Percentiles rank a stretch among this genome's conserved stretches.
phyloP scores from a whole-genome alignment of 371 early-diverging fungal species.

The Encephalitozoon hellem region DNA sequence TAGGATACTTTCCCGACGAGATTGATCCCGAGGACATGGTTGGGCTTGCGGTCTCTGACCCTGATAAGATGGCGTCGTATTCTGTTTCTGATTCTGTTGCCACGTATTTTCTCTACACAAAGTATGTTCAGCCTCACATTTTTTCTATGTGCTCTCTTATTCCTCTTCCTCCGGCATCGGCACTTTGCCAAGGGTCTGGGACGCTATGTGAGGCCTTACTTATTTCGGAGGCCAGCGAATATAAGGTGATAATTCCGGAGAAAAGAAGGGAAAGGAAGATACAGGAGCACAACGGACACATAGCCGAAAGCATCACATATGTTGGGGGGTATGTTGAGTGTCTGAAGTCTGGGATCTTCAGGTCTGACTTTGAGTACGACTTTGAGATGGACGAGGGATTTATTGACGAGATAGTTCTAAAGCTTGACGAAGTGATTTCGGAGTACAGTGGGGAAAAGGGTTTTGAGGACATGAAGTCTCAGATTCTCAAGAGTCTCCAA shows the following conservation, averaged over 20 bases:
- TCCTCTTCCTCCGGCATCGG: slow-evolving; percentile 87
- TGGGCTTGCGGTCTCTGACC: slow-evolving; percentile 76
- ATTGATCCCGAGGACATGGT: slow-evolving; percentile 97
- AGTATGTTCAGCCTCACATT: slow-evolving; percentile 96
- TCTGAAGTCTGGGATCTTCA: slow-evolving; percentile 88
- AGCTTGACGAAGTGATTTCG: slow-evolving; percentile 66
- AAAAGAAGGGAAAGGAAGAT: slow-evolving; percentile 75
- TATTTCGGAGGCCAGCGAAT: slow-evolving; percentile 83
- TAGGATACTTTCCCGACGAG: slow-evolving; percentile 95
- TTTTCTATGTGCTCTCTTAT: slow-evolving; percentile 97
- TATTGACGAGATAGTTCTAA: slow-evolving; percentile 67
- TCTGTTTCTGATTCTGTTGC: slow-evolving; percentile 99
- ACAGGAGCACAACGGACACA: slow-evolving; percentile 75
- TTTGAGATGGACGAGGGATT: slow-evolving; percentile 71
- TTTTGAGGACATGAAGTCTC: slow-evolving; percentile 26
- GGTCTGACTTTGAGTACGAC: slow-evolving; percentile 81
- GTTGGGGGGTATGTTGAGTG: slow-evolving; percentile 98
- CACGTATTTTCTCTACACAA: slow-evolving; percentile 95
- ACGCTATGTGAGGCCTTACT: slow-evolving; percentile 91
- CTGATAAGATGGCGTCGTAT: slow-evolving; percentile 89
- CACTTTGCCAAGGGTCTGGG: slow-evolving; percentile 87
- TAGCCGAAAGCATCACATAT: slow-evolving; percentile 85
- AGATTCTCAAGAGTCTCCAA: slow-evolving; percentile 20
- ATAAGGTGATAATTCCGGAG: slow-evolving; percentile 74
- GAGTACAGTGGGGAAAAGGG: slow-evolving; percentile 21